phyloP scores from a whole-genome alignment of 306 rosid species.

The Boehmeria nivea region DNA sequence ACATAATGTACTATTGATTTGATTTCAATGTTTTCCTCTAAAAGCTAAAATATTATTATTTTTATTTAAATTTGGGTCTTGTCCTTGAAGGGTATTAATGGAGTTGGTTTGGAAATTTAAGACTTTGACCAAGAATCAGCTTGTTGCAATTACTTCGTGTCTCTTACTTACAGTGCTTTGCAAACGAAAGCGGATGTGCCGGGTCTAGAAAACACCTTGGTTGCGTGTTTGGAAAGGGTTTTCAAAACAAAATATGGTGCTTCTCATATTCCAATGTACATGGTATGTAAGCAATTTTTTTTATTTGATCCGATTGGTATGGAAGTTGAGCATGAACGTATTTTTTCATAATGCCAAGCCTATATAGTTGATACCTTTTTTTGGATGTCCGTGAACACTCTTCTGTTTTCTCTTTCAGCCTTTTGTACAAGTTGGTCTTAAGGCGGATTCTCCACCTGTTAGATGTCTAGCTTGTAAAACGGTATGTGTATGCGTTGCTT shows the following conservation, averaged over 20 bases:
- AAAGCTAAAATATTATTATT: too few species aligned
- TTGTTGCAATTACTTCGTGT: neutral
- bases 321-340: too few species aligned
- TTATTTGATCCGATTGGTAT: too few species aligned
- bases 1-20: too few species aligned
- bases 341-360: too few species aligned
- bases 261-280: conserved; percentile 66
- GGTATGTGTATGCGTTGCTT: conserved; percentile 33
- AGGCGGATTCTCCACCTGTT: conserved; percentile 72
- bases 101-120: neutral
- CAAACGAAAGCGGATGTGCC: conserved; percentile 69
- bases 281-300: conserved; percentile 56
- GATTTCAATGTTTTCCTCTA: neutral
- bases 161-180: conserved; percentile 51
- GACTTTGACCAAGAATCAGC: neutral
- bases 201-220: conserved; percentile 54
- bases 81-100: neutral
- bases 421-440: conserved; percentile 82
- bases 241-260: conserved; percentile 84
- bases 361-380: neutral
- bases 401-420: conserved; percentile 40
- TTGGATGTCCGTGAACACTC: neutral
- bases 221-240: conserved; percentile 67
- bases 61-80: too few species aligned
- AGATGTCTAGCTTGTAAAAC: conserved; percentile 78